Percentiles rank a stretch among this genome's conserved stretches.
Evolutionary conservation across 2,329 filamentous ascomycete species (phyloP).

Genomic region (Aspergillus versicolor): DNA sequence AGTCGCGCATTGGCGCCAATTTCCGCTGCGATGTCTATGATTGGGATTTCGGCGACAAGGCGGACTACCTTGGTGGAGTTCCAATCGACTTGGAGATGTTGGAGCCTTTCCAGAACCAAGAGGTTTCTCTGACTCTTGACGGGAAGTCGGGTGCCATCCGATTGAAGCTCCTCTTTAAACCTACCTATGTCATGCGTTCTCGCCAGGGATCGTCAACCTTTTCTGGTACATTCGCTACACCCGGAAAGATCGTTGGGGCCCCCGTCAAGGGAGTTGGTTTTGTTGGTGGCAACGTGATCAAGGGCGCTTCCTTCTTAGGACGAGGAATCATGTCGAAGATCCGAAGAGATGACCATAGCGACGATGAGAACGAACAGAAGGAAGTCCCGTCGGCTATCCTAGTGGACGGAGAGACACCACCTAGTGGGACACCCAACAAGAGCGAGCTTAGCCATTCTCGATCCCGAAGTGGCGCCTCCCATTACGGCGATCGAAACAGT

Average conservation of each 20-base stretch:
- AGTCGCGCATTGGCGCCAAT: conserved; percentile 79
- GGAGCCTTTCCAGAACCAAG: conserved; percentile 80
- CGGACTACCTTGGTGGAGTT: conserved; percentile 80
- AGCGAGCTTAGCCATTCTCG: conserved; percentile 45
- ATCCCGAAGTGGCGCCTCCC: conserved; percentile 49
- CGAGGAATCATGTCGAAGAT: conserved; percentile 66
- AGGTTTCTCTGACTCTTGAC: conserved; percentile 73
- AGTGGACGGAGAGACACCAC: conserved; percentile 26
- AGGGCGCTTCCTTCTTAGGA: conserved; percentile 86
- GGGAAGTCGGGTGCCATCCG: conserved; percentile 85
- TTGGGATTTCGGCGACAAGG: conserved; percentile 95
- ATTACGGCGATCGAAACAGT: conserved; percentile 53
- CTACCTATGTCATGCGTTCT: conserved; percentile 82
- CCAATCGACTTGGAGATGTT: conserved; percentile 74
- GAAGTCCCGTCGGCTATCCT: conserved; percentile 25
- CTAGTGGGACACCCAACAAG: not conserved
- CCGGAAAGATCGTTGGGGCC: conserved; percentile 87
- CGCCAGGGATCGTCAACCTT: conserved; percentile 92
- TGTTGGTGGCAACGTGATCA: conserved; percentile 79
- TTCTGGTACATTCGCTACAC: conserved; percentile 80
- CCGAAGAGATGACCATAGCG: conserved; percentile 47
- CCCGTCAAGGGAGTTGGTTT: conserved; percentile 91
- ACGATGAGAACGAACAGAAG: conserved; percentile 24
- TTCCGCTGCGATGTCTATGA: conserved; percentile 85
- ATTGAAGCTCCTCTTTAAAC: conserved; percentile 85